Evolutionary conservation across 305 asterid species (phyloP), one percentile per base, ranked within the genome.

Genomic region (Fraxinus velutina): DNA sequence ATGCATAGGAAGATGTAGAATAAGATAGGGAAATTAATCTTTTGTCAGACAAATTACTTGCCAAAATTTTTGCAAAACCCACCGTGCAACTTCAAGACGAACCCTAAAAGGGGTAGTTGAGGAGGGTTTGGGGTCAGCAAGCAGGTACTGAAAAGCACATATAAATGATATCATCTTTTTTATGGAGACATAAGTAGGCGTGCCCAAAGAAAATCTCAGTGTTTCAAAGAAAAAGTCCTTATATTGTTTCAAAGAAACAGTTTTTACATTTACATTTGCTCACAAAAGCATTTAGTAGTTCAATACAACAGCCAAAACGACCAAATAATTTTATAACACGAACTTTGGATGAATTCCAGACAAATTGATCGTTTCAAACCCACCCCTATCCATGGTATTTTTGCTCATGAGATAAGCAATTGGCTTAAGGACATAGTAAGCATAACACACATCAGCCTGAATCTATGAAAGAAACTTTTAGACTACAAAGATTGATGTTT

Each of bases 11-110:
- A 17, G 27, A 57, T 55, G 74, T 29, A 76, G 47, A 60, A 75
- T 85, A 73, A 85, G 81, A 79, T 75, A 22, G 52, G 79, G 44
- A 34, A 37, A 82, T 21, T 5, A 70, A 29, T 30, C 21, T 81
- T 78, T 29, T 10, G 76, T 5, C 36, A 55, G 78, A 36, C 70
- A 39, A 68, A 70, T n/a, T 22, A 81, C 74, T 12, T 50, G 72
- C 37, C 22, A 57, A n/a, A 10, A 24, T 0, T 70, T 22, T 47
- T 17, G 52, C 6, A 83, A 71, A 81, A 34, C 68, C 75, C 71
- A 79, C 8, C 30, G 2, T 27, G 24, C 21, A 33, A 42, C 76
- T 52, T 66, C 44, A 34, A 81, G 36, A 32, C 9, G 27, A 13
- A 80, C 32, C 37, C 30, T 1, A 24, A 24, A 12, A 32, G 29